A percentile compares a stretch with the other conserved stretches of the same genome.
These are phyloP conservation scores for Saraca asoca DNA, from an alignment of 331 rosid genomes.

Conservation along the genomic window DNA sequence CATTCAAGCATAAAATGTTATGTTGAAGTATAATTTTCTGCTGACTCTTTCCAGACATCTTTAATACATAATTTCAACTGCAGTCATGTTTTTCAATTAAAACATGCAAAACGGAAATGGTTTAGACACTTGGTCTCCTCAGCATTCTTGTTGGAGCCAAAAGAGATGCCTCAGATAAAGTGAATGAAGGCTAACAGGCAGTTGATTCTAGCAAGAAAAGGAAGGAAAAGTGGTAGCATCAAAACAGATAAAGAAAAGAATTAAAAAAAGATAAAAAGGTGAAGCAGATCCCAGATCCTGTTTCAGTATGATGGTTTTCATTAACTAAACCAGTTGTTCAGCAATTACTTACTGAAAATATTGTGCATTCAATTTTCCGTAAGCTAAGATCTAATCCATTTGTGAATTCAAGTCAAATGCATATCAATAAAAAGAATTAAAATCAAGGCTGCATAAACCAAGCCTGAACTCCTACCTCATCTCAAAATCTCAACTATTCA, in stretches of 20 bases:
- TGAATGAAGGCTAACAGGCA: too few relatives aligned
- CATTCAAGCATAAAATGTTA: conserved; percentile 10
- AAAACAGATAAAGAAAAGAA: not conserved
- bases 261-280: not conserved
- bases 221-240: not conserved
- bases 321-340: not conserved
- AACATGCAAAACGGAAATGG: too few relatives aligned
- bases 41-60: too few relatives aligned
- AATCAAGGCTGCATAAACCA: not conserved
- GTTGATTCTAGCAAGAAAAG: not conserved
- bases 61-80: too few relatives aligned
- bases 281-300: not conserved
- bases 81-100: too few relatives aligned
- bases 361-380: not conserved
- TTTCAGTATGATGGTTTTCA: not conserved
- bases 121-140: not conserved
- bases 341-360: not conserved
- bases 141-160: not conserved
- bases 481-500: not conserved
- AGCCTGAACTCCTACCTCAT: not conserved
- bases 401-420: not conserved
- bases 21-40: not conserved
- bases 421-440: not conserved
- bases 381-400: not conserved
- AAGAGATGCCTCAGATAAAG: not conserved